These are phyloP conservation scores for Polytrichum formosum DNA, from an alignment of 225 moss, liverwort and hornwort species.

Conservation along the genomic window DNA sequence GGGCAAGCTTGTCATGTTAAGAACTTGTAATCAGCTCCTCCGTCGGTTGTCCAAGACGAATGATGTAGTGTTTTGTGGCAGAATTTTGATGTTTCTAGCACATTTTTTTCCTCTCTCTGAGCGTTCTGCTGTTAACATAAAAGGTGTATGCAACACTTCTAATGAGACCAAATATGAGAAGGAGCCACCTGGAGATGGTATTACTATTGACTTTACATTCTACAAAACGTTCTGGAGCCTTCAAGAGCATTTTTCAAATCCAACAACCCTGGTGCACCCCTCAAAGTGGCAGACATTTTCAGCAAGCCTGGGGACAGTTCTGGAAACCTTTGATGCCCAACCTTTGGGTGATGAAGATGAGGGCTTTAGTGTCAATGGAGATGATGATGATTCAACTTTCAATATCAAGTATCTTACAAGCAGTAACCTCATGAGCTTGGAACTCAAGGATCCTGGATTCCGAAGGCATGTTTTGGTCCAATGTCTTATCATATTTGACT, in stretches of 20 bases:
- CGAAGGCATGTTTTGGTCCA: conserved; percentile 93
- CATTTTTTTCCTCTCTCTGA: conserved; percentile 98
- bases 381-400: conserved; percentile 92
- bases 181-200: conserved; percentile 75
- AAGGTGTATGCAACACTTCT: conserved; percentile 92
- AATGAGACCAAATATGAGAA: conserved; percentile 99
- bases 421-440: conserved; percentile 95
- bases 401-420: conserved; percentile 98
- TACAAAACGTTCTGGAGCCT: conserved; percentile 98
- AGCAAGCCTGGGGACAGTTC: conserved; percentile 67
- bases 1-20: conserved; percentile 93
- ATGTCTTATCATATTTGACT: conserved; percentile 93
- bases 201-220: conserved; percentile 68
- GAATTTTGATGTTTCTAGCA: conserved; percentile 96
- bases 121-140: conserved; percentile 98
- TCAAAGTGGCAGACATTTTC: conserved; percentile 90
- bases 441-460: conserved; percentile 96
- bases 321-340: conserved; percentile 87
- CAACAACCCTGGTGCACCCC: conserved; percentile 75
- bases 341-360: conserved; percentile 92
- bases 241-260: conserved; percentile 93
- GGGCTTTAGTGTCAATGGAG: conserved; percentile 68
- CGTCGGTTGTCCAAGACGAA: conserved; percentile 98
- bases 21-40: conserved; percentile 97
- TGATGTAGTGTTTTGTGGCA: conserved; percentile 97